Evolutionary conservation across 1,284 basidiomycete genomes (phyloP).

Genomic region (Paramarasmius palmivorus): DNA sequence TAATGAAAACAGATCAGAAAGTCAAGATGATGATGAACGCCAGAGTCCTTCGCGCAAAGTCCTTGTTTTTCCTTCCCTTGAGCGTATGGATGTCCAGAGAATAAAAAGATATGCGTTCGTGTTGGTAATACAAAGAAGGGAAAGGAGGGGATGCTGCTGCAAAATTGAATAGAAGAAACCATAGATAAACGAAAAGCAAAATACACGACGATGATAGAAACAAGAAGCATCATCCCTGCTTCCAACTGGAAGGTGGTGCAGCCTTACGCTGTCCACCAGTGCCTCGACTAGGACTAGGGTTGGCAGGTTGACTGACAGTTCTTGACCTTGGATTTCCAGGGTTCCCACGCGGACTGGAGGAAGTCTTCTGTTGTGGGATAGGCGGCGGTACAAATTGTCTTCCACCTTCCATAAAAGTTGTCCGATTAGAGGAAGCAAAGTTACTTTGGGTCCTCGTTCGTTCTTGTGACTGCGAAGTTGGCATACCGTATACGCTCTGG

Average conservation of each 20-base stretch:
- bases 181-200: not conserved
- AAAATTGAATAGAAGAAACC: not conserved
- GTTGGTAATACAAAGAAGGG: constrained; percentile 2
- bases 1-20: too few species aligned
- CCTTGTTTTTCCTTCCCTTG: too few species aligned
- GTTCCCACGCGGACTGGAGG: constrained; percentile 19
- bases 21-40: too few species aligned
- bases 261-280: constrained; percentile 30
- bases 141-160: not conserved
- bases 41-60: too few species aligned
- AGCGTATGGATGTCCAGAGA: too few species aligned
- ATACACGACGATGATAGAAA: not conserved
- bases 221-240: constrained; percentile 18
- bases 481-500: constrained; percentile 67
- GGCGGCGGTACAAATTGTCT: constrained; percentile 34
- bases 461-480: constrained; percentile 45
- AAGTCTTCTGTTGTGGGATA: constrained; percentile 28
- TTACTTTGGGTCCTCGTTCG: constrained; percentile 13
- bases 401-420: constrained; percentile 10
- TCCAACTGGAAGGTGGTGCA: constrained; percentile 66
- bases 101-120: too few species aligned
- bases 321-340: constrained; percentile 39
- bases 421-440: constrained; percentile 19
- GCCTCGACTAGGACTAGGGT: constrained; percentile 24
- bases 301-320: constrained; percentile 58